phyloP scores from a whole-genome alignment of 305 asterid species.

The Solanum aculeatissimum region DNA sequence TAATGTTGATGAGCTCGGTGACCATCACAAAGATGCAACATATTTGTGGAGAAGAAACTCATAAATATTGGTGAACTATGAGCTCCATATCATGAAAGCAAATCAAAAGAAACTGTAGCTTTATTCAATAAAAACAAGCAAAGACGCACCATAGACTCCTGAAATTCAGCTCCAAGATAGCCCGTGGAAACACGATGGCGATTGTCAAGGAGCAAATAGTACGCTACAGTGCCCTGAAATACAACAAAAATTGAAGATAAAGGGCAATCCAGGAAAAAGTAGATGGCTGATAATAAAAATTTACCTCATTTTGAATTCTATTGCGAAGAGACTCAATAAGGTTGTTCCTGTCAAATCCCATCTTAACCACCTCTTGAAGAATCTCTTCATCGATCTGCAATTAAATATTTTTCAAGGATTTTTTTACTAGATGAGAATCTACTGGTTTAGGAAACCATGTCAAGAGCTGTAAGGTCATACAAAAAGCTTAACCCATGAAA shows the following conservation, averaged over 20 bases:
- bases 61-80: not conserved
- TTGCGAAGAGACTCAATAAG: conserved; percentile 70
- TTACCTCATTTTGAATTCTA: conserved; percentile 87
- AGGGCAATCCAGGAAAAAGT: not conserved
- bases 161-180: conserved; percentile 90
- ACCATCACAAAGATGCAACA: not conserved
- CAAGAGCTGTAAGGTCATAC: not conserved
- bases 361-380: conserved; percentile 75
- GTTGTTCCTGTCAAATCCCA: conserved; percentile 69
- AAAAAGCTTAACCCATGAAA: not conserved
- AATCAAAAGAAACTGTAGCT: not conserved
- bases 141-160: conserved; percentile 56
- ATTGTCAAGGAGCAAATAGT: conserved; percentile 84
- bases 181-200: conserved; percentile 78
- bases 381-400: conserved; percentile 94
- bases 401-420: not conserved
- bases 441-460: not conserved
- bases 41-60: not conserved
- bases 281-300: not conserved
- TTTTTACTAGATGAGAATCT: not conserved
- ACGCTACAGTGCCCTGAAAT: conserved; percentile 88
- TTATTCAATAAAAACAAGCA: not conserved
- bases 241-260: conserved; percentile 4
- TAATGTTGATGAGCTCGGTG: not conserved
- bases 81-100: not conserved